Percentiles rank a stretch among this genome's conserved stretches.
These are phyloP conservation scores for Lanzia echinophila DNA, from an alignment of 2,329 filamentous ascomycete species.

Conservation along the genomic window DNA sequence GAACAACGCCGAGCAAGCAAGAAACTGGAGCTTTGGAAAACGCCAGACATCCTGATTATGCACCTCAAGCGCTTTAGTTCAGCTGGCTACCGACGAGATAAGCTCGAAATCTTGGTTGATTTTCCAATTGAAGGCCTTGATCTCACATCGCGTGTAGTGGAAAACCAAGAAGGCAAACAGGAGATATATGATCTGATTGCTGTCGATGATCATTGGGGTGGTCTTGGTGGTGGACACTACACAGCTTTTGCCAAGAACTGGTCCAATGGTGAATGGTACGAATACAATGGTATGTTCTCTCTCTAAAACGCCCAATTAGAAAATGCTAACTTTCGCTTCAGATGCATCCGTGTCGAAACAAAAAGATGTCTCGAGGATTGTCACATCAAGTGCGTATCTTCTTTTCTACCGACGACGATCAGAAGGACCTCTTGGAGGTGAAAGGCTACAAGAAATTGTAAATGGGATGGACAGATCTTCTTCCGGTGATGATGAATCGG, in stretches of 20 bases:
- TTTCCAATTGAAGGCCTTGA: slow-evolving; percentile 87
- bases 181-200: slow-evolving; percentile 90
- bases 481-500: slow-evolving; percentile 47
- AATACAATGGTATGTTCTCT: slow-evolving; percentile 75
- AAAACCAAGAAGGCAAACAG: slow-evolving; percentile 72
- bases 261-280: slow-evolving; percentile 82
- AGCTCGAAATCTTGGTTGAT: slow-evolving; percentile 84
- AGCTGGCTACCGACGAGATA: slow-evolving; percentile 74
- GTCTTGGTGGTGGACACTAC: slow-evolving; percentile 91
- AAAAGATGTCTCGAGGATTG: slow-evolving; percentile 53
- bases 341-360: slow-evolving; percentile 66
- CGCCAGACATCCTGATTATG: slow-evolving; percentile 88
- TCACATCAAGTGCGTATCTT: slow-evolving; percentile 78
- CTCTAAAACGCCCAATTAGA: background rate
- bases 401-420: slow-evolving; percentile 92
- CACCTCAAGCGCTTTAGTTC: slow-evolving; percentile 95
- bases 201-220: slow-evolving; percentile 93
- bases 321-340: slow-evolving; percentile 41
- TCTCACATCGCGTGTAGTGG: slow-evolving; percentile 69
- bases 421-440: slow-evolving; percentile 68
- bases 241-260: slow-evolving; percentile 94
- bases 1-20: slow-evolving; percentile 88
- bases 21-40: slow-evolving; percentile 95
- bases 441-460: slow-evolving; percentile 64
- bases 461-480: slow-evolving; percentile 51